A percentile compares a stretch with the other conserved stretches of the same genome.
Conservation (phyloP, 768 basidiomycete genomes). For the Lactarius pseudohatsudake region DNA sequence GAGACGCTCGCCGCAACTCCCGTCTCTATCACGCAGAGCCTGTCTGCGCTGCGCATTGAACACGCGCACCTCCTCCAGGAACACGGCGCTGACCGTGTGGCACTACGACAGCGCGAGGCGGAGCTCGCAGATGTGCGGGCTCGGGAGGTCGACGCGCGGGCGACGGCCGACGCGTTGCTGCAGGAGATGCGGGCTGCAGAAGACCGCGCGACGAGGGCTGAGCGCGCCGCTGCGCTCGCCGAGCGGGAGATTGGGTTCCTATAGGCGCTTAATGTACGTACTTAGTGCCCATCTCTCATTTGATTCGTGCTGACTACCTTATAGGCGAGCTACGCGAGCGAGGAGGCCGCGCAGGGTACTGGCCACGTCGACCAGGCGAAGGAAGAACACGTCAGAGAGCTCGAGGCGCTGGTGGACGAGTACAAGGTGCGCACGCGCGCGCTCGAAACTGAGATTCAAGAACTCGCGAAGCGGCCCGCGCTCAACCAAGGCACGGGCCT, state of each 20-base stretch:
- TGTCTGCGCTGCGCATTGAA: conserved; percentile 58
- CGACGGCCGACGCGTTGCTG: too few species aligned
- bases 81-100: conserved; percentile 55
- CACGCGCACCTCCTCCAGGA: conserved; percentile 68
- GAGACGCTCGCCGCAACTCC: too few species aligned
- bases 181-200: too few species aligned
- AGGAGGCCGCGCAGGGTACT: conserved; percentile 44
- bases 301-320: not conserved
- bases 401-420: conserved; percentile 54
- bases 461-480: conserved; percentile 40
- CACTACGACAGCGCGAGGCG: conserved; percentile 35
- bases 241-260: too few species aligned
- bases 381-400: conserved; percentile 49
- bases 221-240: too few species aligned
- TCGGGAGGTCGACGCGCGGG: too few species aligned
- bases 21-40: conserved; percentile 17
- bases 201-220: too few species aligned
- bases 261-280: too few species aligned
- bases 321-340: conserved; percentile 63
- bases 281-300: too few species aligned
- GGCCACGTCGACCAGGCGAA: conserved; percentile 39
- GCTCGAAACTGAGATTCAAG: conserved; percentile 51
- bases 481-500: conserved; percentile 26
- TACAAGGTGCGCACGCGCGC: conserved; percentile 50
- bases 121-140: too few species aligned